Percentiles rank a stretch among this genome's conserved stretches.
These are phyloP conservation scores for Fraxinus angustifolia DNA, from an alignment of 305 asterid species.

Conservation along the genomic window DNA sequence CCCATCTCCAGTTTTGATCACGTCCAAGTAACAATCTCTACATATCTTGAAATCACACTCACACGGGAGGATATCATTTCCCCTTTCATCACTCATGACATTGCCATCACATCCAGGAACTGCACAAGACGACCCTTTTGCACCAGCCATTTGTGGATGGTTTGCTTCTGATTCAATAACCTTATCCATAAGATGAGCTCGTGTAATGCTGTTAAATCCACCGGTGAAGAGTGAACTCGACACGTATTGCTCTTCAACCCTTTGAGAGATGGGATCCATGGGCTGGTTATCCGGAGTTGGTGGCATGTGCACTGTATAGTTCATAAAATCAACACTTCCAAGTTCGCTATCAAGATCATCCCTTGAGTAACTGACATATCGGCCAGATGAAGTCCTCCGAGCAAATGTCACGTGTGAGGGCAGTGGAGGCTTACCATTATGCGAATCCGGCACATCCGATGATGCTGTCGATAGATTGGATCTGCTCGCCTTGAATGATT, in stretches of 20 bases:
- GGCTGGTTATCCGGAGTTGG: conserved; percentile 78
- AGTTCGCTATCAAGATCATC: conserved; percentile 74
- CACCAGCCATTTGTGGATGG: conserved; percentile 82
- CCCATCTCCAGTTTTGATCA: conserved; percentile 56
- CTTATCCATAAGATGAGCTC: conserved; percentile 79
- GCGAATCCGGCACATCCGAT: conserved; percentile 52
- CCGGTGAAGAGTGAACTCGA: conserved; percentile 73
- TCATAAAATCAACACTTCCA: conserved; percentile 46
- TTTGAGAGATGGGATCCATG: conserved; percentile 47
- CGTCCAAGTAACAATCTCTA: conserved; percentile 66
- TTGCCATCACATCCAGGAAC: conserved; percentile 67
- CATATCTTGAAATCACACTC: conserved; percentile 77
- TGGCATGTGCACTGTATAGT: conserved; percentile 74
- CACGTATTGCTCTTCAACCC: conserved; percentile 71
- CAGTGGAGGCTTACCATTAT: conserved; percentile 57
- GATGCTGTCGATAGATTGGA: conserved; percentile 59
- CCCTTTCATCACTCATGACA: conserved; percentile 65
- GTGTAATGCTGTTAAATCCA: conserved; percentile 62
- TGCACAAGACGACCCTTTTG: conserved; percentile 74
- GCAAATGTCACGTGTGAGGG: conserved; percentile 54
- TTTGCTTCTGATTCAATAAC: conserved; percentile 61
- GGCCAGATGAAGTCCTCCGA: conserved; percentile 64
- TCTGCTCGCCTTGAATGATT: conserved; percentile 53
- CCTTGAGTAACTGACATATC: conserved; percentile 58
- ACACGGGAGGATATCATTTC: conserved; percentile 62